Percentiles rank a stretch among this genome's conserved stretches.
Evolutionary conservation across 257 asterid species (phyloP).

Genomic region (Solanum habrochaites): DNA sequence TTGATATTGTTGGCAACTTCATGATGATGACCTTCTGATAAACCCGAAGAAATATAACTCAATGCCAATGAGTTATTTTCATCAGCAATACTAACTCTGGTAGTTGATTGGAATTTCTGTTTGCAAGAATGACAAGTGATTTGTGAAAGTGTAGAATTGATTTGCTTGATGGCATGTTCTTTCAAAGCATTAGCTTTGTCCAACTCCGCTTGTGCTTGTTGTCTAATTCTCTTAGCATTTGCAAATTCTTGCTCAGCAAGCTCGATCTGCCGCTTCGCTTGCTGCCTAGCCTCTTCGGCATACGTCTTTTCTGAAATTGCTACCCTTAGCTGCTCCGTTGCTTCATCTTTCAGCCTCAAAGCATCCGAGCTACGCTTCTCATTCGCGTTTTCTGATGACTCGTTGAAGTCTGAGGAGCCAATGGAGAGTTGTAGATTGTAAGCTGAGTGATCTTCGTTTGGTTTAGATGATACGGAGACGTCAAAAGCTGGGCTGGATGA

Average conservation of each 20-base stretch:
- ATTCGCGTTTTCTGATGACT: not conserved
- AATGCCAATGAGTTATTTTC: constrained; percentile 10
- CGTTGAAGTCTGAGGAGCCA: constrained; percentile 21
- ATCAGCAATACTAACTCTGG: not conserved
- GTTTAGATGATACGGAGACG: constrained; percentile 1
- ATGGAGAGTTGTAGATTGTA: constrained; percentile 29
- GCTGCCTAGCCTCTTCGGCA: constrained; percentile 64
- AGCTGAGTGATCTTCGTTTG: constrained; percentile 21
- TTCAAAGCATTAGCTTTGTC: constrained; percentile 46
- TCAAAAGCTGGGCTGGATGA: not conserved
- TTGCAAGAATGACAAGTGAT: constrained; percentile 65
- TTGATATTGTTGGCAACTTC: constrained; percentile 20
- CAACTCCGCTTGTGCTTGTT: constrained; percentile 60
- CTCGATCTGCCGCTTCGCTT: constrained; percentile 59
- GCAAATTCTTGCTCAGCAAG: constrained; percentile 65
- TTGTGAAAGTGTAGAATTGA: constrained; percentile 37
- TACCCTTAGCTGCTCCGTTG: constrained; percentile 25
- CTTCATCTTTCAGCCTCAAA: constrained; percentile 20
- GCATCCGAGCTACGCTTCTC: constrained; percentile 14
- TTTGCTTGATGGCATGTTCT: constrained; percentile 46
- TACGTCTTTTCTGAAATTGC: constrained; percentile 59
- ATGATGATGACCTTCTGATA: constrained; percentile 25
- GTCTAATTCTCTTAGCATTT: constrained; percentile 65
- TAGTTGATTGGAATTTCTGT: constrained; percentile 29
- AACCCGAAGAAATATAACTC: constrained; percentile 42